Conservation (phyloP, 345 rosid species). For the Populus nigra region DNA sequence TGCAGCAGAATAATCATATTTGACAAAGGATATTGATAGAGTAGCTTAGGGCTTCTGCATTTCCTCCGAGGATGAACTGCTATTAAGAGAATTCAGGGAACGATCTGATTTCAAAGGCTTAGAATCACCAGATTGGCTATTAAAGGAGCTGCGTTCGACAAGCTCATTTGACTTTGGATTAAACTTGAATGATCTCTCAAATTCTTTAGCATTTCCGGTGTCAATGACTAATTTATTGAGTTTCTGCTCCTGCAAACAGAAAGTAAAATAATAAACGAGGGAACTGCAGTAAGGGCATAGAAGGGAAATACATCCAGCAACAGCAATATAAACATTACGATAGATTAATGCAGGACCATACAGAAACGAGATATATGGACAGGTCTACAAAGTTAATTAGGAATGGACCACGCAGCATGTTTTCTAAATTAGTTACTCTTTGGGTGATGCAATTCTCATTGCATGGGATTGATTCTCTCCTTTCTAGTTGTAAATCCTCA, state of each 20-base stretch:
- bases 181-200: constrained; percentile 68
- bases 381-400: not conserved
- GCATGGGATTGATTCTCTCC: not conserved
- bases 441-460: not conserved
- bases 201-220: constrained; percentile 60
- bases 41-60: constrained; percentile 40
- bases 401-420: not conserved
- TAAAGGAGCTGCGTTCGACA: constrained; percentile 34
- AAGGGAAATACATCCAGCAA: not conserved
- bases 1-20: not conserved
- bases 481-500: not conserved
- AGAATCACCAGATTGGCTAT: constrained; percentile 16
- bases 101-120: constrained; percentile 26
- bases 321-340: not conserved
- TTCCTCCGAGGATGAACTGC: constrained; percentile 55
- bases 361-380: not conserved
- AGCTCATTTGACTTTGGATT: constrained; percentile 41
- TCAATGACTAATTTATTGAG: constrained; percentile 67
- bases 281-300: not conserved
- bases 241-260: constrained; percentile 71
- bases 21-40: not conserved
- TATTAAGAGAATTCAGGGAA: constrained; percentile 23
- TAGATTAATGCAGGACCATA: not conserved
- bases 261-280: not conserved
- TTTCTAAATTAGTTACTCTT: not conserved